Base-by-base conservation (phyloP, 148 eudicot species). In the Heliamphora exappendiculata region DNA sequence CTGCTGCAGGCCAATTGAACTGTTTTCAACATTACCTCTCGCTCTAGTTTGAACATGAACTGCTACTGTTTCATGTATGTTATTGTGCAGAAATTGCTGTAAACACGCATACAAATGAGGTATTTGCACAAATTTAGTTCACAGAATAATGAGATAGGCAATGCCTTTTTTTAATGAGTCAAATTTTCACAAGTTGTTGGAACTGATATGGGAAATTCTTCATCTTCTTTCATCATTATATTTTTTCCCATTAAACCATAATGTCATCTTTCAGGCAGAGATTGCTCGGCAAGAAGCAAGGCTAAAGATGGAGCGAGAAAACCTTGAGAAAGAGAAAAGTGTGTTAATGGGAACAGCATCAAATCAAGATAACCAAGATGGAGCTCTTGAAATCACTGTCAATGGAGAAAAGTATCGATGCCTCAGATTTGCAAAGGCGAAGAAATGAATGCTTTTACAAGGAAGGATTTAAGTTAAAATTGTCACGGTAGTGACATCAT, bases 281-380 rank as follows among this genome's bases (percentile, higher is more conserved):
- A 93, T 96, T 82, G 93, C 91, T n/a, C 79, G 98, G 19, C 97
- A 93, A 83, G 99, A 96, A 87, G 97, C 94, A 41, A 91, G 96
- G 82, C 82, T 93, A 64, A 96, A 96, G 91, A 91, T 90, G 83
- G 99, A 96, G 73, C 84, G 94, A 73, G 99, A 96, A 78, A 96
- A 96, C 75, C 93, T 96, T 7, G 99, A 96, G 83, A 96, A 96
- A 75, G 99, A 96, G 88, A 96, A 96, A 81, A 96, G 99, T 70
- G 98, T 96, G 57, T 89, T 96, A 17, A 96, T 96, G 99, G 98
- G 99, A 80, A 96, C 99, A 49, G 98, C 98, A 29, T 93, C 99
- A 19, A 95, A 93, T 87, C 98, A 91, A 85, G 99, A 96, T 79
- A 96, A 91, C 80, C 99, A 96, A 80, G 99, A 96, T 70, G 98